Base-by-base conservation (phyloP, 2,329 filamentous ascomycete genomes). In the Diaporthe velutina region DNA sequence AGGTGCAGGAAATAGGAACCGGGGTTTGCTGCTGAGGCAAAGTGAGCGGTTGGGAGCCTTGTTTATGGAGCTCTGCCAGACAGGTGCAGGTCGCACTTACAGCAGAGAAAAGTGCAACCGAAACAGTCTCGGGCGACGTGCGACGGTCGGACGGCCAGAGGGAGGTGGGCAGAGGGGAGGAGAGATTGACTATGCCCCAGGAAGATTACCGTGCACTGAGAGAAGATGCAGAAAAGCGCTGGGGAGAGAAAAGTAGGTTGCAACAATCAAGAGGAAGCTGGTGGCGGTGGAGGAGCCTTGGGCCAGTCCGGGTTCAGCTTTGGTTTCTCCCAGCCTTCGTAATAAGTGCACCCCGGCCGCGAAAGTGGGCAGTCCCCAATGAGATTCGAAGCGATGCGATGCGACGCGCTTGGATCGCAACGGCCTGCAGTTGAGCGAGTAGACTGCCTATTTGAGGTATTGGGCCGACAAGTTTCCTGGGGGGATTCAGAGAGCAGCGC, bases 1-100 rank as follows among this genome's bases (percentile, higher is more conserved):
- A 73, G 75, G 74, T 73, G 70, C 60, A 73, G 73, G 61, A 75
- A 74, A 71, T 61, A 50, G 42, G 35, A 71, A 38, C 35, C 58
- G 60, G 58, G 54, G 50, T 54, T 52, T 73, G 73, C 48, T 70
- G 50, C 67, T 58, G 60, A 40, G 57, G 73, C 64, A 70, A 74
- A 35, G 71, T 74, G 73, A 75, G 73, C 61, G 54, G 66, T 72
- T 48, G 70, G 73, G 50, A 40, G 68, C 22, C 60, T 73, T 55
- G 60, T 58, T 66, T 55, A 70, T 60, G 52, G 70, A 73, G 73
- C 68, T 74, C 45, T 54, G 70, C 25, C 57, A 55, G 66, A 40
- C 54, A 71, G 40, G 40, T 38, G 58, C 52, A 61, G 68, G 74
- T 75, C 40, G 67, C 73, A 74, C 74, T 76, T 73, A 76, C 74